A percentile compares a stretch with the other conserved stretches of the same genome.
Evolutionary conservation across 2,329 filamentous ascomycete genomes (phyloP).

Genomic region (Endocalyx cinctus): DNA sequence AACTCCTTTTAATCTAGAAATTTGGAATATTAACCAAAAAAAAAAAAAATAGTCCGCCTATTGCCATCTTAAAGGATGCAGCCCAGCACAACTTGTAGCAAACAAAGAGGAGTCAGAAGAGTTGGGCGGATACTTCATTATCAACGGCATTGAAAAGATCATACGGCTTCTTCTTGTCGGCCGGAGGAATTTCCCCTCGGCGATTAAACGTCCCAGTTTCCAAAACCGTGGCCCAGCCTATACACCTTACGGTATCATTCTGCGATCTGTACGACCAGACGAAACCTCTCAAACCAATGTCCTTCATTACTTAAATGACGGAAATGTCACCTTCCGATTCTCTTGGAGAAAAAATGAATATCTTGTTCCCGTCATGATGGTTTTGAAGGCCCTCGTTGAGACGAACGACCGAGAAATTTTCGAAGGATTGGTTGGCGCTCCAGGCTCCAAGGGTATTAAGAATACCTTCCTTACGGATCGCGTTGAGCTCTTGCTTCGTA

Average conservation of each 20-base stretch:
- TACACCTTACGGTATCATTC: constrained; percentile 83
- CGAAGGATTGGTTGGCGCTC: constrained; percentile 79
- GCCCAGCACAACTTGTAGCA: constrained; percentile 75
- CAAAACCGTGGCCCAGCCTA: constrained; percentile 81
- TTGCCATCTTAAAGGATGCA: constrained; percentile 84
- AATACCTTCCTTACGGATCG: constrained; percentile 95
- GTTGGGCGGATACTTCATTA: constrained; percentile 91
- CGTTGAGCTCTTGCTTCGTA: constrained; percentile 84
- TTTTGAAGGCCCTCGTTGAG: constrained; percentile 89
- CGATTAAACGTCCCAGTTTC: constrained; percentile 88
- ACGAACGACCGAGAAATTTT: constrained; percentile 97
- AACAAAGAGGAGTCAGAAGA: constrained; percentile 95
- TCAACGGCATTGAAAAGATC: constrained; percentile 96
- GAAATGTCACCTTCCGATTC: constrained; percentile 94
- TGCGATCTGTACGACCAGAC: constrained; percentile 90
- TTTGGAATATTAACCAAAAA: not conserved
- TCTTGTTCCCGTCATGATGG: constrained; percentile 93
- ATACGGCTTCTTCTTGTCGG: constrained; percentile 89
- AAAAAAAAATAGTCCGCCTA: constrained; percentile 65
- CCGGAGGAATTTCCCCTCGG: constrained; percentile 90
- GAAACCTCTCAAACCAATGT: constrained; percentile 98
- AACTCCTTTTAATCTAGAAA: not conserved
- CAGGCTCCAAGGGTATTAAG: constrained; percentile 69
- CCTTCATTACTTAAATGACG: constrained; percentile 90
- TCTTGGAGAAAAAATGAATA: constrained; percentile 98